A percentile compares a stretch with the other conserved stretches of the same genome.
Conservation (phyloP, 805 yeast genomes). For the Myxozyma udenii region DNA sequence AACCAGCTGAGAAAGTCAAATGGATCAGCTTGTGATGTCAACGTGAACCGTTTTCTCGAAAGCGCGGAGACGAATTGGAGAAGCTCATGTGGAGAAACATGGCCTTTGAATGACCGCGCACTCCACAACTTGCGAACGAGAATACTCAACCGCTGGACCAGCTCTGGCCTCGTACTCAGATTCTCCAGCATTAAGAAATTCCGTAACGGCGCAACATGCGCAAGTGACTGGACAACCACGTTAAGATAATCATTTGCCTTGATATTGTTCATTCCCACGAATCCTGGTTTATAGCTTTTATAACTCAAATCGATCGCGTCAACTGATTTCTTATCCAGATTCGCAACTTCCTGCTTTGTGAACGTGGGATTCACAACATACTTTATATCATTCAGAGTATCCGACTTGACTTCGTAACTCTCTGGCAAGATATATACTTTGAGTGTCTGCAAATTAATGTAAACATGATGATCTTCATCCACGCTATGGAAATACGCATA, state of each 20-base stretch:
- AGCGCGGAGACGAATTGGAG: slow-evolving; percentile 47
- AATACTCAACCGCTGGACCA: slow-evolving; percentile 47
- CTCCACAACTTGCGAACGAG: slow-evolving; percentile 66
- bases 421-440: slow-evolving; percentile 65
- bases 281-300: slow-evolving; percentile 56
- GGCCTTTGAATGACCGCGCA: slow-evolving; percentile 52
- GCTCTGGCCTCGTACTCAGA: slow-evolving; percentile 33
- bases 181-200: slow-evolving; percentile 43
- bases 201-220: slow-evolving; percentile 54
- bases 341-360: slow-evolving; percentile 37
- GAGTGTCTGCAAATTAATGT: slow-evolving; percentile 50
- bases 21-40: slow-evolving; percentile 50
- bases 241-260: slow-evolving; percentile 54
- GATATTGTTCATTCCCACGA: slow-evolving; percentile 59
- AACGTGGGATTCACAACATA: slow-evolving; percentile 54
- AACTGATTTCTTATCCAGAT: slow-evolving; percentile 36
- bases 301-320: slow-evolving; percentile 46
- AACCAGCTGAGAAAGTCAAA: slow-evolving; percentile 60
- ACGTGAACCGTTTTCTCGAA: slow-evolving; percentile 46
- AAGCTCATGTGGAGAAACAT: slow-evolving; percentile 66
- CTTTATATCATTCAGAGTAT: slow-evolving; percentile 51
- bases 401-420: slow-evolving; percentile 45
- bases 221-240: slow-evolving; percentile 53
- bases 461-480: slow-evolving; percentile 60
- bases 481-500: slow-evolving; percentile 68